phyloP scores from a whole-genome alignment of 805 yeast species.

The Zygosaccharomyces bailii region DNA sequence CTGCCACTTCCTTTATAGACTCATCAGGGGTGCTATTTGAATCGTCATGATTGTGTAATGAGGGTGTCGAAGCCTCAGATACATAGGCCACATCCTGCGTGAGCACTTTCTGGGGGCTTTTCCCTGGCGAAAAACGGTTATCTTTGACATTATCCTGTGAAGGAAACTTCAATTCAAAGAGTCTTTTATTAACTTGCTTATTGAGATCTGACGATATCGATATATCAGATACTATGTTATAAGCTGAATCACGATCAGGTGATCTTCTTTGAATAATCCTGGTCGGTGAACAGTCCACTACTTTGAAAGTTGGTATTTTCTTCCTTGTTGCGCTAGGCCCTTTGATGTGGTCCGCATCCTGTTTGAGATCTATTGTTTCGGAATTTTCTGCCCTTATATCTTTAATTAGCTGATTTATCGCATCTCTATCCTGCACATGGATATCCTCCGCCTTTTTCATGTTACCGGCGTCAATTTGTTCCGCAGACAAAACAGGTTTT shows the following conservation, averaged over 20 bases:
- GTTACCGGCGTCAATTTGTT: background rate
- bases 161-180: conserved; percentile 24
- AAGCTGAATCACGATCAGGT: conserved; percentile 9
- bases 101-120: conserved; percentile 9
- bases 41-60: conserved; percentile 9
- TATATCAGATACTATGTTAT: conserved; percentile 16
- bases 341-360: background rate
- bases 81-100: conserved; percentile 3
- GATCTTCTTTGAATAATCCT: conserved; percentile 14
- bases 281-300: conserved; percentile 25
- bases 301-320: conserved; percentile 18
- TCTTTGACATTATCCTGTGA: conserved; percentile 25
- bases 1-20: conserved; percentile 5
- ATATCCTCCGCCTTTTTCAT: background rate
- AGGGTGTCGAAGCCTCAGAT: conserved; percentile 12
- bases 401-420: background rate
- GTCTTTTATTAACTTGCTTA: conserved; percentile 17
- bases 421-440: background rate
- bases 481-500: conserved; percentile 1
- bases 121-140: conserved; percentile 15
- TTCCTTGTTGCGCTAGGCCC: background rate
- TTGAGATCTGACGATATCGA: conserved; percentile 21
- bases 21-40: conserved; percentile 14
- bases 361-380: too few species aligned
- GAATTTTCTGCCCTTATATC: background rate